Evolutionary conservation across 352 stramenopile species (phyloP), one percentile per base, ranked within the genome.

Genomic region (Lagenidium sp.): DNA sequence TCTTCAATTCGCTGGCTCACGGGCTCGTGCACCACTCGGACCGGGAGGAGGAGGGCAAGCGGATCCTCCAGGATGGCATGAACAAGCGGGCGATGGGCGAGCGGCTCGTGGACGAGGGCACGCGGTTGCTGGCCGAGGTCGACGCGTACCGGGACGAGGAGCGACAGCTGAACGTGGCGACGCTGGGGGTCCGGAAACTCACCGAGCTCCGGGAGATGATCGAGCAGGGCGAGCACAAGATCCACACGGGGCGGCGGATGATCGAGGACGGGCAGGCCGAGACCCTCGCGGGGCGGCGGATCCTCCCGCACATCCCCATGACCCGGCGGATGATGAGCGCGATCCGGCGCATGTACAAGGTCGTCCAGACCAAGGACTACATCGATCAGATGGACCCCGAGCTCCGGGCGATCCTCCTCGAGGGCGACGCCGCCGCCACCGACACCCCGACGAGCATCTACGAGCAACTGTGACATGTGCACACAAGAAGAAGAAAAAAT

Each of bases 1-100:
- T 79, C 43, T 73, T 90, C 32, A 84, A 88, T 23, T 36, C 68
- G 4, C 53, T 86, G 6, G 57, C 65, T 0, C 75, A 86, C n/a
- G 75, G 78, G 0, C 63, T 90, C 15, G 78, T 90, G n/a, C 58
- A 75, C 13, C 53, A 48, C 29, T 68, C 73, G 3, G 58, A 75
- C 13, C 60, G 57, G 3, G 73, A 91, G 39, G 60, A 79, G n/a
- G 75, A 91, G 49, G 75, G 78, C 13, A 69, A 74, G 24, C 48
- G 63, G 7, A 63, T 85, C 18, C 55, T 91, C 5, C 55, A 81
- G 24, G 65, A 79, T 24, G 75, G 72, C 2, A 62, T 85, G 51
- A 69, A 71, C 40, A 75, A 70, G 45, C 74, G 70, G 36, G 53
- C 56, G 31, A 46, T 36, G 1, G 75, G 72, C 4, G 73, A 88